Evolutionary conservation across 2,329 filamentous ascomycete species (phyloP), one percentile per base, ranked within the genome.

Genomic region (Monosporascus sp.): DNA sequence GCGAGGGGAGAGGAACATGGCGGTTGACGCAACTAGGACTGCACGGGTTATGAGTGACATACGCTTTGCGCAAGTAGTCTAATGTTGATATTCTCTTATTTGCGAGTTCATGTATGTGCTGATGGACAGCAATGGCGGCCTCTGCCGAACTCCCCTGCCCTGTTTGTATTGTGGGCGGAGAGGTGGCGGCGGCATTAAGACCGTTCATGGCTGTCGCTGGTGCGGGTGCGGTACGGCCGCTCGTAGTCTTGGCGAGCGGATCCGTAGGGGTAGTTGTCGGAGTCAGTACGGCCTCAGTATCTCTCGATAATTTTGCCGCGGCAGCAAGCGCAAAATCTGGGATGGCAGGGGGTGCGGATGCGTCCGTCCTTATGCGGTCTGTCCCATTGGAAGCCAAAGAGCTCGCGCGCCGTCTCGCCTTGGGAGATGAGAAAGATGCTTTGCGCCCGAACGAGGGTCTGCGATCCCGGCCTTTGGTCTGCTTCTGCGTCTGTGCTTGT

Each of bases 31-130:
- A 11, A 5, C 9, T 5, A 9, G 31, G 11, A 2, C 11, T 34
- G 31, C 11, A 34, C 31, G 41, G 20, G 9, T 34, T 25, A 31
- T 22, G 47, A 38, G 42, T 17, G 37, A 80, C 89, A 62, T 74
- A 96, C 90, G 91, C 88, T 74, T 95, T 96, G 57, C 92, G 84
- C 58, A 99, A 71, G 68, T 99, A 99, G 63, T 96, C 90, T 42
- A 99, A 71, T 0, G 94, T 97, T 2, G 90, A 91, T 75, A 99
- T 96, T 61, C 94, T 83, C 76, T 99, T 99, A 54, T 87, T 86
- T 38, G 90, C 88, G 62, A 90, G 83, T 55, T 97, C 93, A 53
- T 93, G 89, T 56, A 99, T 81, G 61, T 86, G 83, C 59, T 80
- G 77, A 55, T 83, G 74, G 31, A 81, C 67, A n/a, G 42, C 15